Evolutionary conservation across 1,284 basidiomycete genomes (phyloP).

Genomic region (Crocinoboletus sp.): DNA sequence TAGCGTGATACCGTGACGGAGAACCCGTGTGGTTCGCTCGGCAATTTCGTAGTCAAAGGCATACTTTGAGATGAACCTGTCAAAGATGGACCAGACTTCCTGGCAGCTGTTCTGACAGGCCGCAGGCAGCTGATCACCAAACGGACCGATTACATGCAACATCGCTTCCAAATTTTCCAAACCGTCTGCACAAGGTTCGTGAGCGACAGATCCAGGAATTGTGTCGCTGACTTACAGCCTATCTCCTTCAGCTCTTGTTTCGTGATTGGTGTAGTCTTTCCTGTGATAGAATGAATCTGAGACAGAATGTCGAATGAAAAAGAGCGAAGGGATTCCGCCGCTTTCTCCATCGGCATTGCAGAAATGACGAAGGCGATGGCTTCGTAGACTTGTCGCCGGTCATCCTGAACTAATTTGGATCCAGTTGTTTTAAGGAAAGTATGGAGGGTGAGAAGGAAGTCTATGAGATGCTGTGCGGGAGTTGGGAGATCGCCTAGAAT

Average conservation of each 20-base stretch:
- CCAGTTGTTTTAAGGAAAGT: constrained; percentile 82
- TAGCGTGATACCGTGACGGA: constrained; percentile 80
- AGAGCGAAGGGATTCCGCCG: constrained; percentile 78
- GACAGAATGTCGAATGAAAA: constrained; percentile 76
- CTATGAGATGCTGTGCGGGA: constrained; percentile 70
- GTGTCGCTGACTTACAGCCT: constrained; percentile 47
- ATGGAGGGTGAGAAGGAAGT: constrained; percentile 90
- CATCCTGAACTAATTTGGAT: constrained; percentile 77
- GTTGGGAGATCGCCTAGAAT: constrained; percentile 2
- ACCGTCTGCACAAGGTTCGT: constrained; percentile 47
- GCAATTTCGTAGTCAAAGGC: constrained; percentile 78
- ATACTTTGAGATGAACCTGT: constrained; percentile 76
- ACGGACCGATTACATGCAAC: constrained; percentile 74
- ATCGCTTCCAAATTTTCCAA: constrained; percentile 90
- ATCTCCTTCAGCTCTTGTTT: constrained; percentile 61
- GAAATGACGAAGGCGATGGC: constrained; percentile 95
- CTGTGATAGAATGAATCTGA: constrained; percentile 62
- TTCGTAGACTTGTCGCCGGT: constrained; percentile 89
- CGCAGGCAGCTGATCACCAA: constrained; percentile 77
- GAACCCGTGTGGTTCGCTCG: constrained; percentile 83
- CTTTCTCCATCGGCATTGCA: constrained; percentile 84
- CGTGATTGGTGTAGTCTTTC: constrained; percentile 46
- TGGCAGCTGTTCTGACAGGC: constrained; percentile 76
- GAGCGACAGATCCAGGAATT: neutral
- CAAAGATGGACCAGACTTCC: constrained; percentile 84